These are phyloP conservation scores for Hymenoscyphus albidus DNA, from an alignment of 2,329 filamentous ascomycete species.

Conservation along the genomic window DNA sequence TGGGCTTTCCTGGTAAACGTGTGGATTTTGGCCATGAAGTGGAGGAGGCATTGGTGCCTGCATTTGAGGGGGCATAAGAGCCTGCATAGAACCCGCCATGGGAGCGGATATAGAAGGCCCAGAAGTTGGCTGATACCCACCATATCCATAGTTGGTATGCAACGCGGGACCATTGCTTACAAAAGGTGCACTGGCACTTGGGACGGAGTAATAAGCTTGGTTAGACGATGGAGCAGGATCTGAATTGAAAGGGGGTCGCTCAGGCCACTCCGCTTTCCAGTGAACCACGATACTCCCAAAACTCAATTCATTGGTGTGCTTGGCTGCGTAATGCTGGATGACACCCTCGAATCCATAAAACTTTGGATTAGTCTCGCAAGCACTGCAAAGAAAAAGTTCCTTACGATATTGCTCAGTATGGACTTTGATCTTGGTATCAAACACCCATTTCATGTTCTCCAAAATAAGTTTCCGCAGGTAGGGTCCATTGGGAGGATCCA, in stretches of 20 bases:
- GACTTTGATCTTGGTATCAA: conserved; percentile 71
- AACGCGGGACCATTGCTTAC: conserved; percentile 30
- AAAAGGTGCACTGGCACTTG: conserved; percentile 35
- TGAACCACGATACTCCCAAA: conserved; percentile 68
- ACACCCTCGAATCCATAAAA: conserved; percentile 74
- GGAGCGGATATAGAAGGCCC: conserved; percentile 23
- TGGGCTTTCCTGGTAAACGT: conserved; percentile 31
- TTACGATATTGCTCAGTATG: conserved; percentile 62
- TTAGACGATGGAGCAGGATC: conserved; percentile 46
- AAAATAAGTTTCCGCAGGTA: conserved; percentile 63
- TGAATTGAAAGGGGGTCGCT: conserved; percentile 66
- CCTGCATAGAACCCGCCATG: conserved; percentile 19
- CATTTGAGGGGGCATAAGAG: conserved; percentile 12
- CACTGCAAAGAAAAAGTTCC: conserved; percentile 73
- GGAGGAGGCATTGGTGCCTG: conserved; percentile 5
- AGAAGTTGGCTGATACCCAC: conserved; percentile 32
- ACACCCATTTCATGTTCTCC: conserved; percentile 85
- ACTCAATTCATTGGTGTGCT: conserved; percentile 70
- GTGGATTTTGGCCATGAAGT: conserved; percentile 22
- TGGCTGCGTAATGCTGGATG: conserved; percentile 78
- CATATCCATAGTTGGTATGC: conserved; percentile 36
- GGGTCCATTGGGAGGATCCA: conserved; percentile 50
- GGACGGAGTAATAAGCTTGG: conserved; percentile 32
- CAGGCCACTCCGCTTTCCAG: conserved; percentile 80
- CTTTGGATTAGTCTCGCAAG: conserved; percentile 61